Evolutionary conservation across 352 stramenopile species (phyloP).

Genomic region (Phytopythium vexans): DNA sequence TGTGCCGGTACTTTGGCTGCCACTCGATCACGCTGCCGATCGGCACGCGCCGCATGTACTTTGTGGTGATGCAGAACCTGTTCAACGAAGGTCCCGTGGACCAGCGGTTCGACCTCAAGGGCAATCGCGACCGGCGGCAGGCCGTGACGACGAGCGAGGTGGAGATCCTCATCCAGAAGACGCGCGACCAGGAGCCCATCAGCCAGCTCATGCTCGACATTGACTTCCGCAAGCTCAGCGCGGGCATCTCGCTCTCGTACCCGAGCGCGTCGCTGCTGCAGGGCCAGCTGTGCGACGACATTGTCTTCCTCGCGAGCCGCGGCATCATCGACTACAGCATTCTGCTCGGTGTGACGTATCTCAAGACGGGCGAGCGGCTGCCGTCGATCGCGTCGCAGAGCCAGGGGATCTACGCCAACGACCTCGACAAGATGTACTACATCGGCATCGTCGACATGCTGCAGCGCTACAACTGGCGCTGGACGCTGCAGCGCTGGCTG

Average conservation of each 20-base stretch:
- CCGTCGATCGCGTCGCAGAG: conserved; percentile 17
- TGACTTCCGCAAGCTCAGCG: conserved; percentile 77
- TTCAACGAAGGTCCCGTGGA: conserved; percentile 79
- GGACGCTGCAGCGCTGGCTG: conserved; percentile 78
- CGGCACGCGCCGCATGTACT: conserved; percentile 83
- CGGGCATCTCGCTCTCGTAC: conserved; percentile 52
- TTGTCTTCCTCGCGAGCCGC: conserved; percentile 77
- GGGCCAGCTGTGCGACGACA: conserved; percentile 73
- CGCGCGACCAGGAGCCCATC: conserved; percentile 58
- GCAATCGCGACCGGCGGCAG: conserved; percentile 71
- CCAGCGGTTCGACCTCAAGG: conserved; percentile 81
- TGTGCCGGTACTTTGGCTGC: conserved; percentile 83
- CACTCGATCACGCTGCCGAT: conserved; percentile 85
- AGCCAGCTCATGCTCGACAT: conserved; percentile 84
- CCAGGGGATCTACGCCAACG: conserved; percentile 43
- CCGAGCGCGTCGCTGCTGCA: conserved; percentile 37
- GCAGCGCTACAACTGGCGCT: conserved; percentile 85
- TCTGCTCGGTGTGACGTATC: conserved; percentile 62
- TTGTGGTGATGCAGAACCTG: conserved; percentile 87
- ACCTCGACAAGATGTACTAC: conserved; percentile 67
- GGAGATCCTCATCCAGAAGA: conserved; percentile 58
- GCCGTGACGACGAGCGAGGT: conserved; percentile 61
- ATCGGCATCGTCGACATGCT: conserved; percentile 81
- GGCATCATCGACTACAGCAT: conserved; percentile 88
- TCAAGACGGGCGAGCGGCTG: conserved; percentile 23